Evolutionary conservation across 345 rosid genomes (phyloP).

Genomic region (Brassica rapa): DNA sequence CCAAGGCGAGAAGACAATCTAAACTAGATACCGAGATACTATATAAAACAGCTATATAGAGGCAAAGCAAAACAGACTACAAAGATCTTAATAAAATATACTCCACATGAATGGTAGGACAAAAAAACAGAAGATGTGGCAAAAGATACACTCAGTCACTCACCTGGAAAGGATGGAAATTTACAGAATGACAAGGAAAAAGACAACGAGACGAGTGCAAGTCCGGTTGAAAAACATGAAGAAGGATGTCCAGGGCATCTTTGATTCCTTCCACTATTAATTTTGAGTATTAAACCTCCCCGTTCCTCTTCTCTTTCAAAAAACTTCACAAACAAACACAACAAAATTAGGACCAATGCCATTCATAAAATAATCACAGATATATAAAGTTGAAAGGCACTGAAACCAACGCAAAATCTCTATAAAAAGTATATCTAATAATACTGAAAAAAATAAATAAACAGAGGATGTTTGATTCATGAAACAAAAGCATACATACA

Average conservation of each 20-base stretch:
- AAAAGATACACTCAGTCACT: slow-evolving; percentile 2
- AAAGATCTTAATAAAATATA: background rate
- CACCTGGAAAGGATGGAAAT: slow-evolving; percentile 43
- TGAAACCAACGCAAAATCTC: slow-evolving; percentile 2
- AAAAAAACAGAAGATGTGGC: background rate
- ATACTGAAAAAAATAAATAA: background rate
- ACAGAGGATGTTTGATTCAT: background rate
- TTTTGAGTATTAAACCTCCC: background rate
- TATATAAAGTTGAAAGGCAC: background rate
- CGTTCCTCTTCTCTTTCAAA: slow-evolving; percentile 21
- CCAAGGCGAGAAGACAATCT: background rate
- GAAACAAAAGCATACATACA: background rate
- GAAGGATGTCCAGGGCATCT: slow-evolving; percentile 78
- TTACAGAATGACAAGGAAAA: slow-evolving; percentile 81
- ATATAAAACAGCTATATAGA: background rate
- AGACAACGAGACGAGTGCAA: slow-evolving; percentile 69
- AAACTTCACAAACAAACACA: slow-evolving; percentile 39
- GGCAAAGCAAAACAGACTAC: background rate
- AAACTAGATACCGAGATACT: background rate
- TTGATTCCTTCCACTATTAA: slow-evolving; percentile 40
- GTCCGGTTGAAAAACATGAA: slow-evolving; percentile 65
- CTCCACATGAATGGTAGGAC: background rate
- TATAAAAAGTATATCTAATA: background rate
- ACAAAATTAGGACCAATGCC: slow-evolving; percentile 7
- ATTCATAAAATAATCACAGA: background rate